Percentiles rank a stretch among this genome's conserved stretches.
phyloP scores from a whole-genome alignment of 2,329 filamentous ascomycete species.

The Aspergillus transmontanensis region DNA sequence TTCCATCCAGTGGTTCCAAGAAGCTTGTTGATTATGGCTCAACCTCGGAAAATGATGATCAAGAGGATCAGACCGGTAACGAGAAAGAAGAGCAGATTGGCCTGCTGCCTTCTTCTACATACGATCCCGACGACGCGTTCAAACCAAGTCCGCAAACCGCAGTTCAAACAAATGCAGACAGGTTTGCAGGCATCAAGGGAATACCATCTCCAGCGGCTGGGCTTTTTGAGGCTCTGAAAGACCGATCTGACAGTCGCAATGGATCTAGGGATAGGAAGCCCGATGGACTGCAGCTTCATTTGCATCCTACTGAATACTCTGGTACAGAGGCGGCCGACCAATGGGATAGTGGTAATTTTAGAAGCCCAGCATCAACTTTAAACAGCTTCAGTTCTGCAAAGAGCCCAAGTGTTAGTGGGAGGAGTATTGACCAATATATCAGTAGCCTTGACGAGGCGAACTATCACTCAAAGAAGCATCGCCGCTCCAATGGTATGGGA shows the following conservation, averaged over 20 bases:
- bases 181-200: conserved; percentile 55
- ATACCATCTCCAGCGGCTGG: conserved; percentile 71
- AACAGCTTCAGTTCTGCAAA: conserved; percentile 54
- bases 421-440: conserved; percentile 80
- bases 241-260: conserved; percentile 57
- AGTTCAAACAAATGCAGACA: conserved; percentile 68
- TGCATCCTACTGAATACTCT: conserved; percentile 55
- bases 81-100: conserved; percentile 20
- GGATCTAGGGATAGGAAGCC: conserved; percentile 78
- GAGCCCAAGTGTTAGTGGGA: conserved; percentile 62
- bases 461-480: conserved; percentile 58
- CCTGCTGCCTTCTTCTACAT: conserved; percentile 48
- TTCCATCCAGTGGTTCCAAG: conserved; percentile 44
- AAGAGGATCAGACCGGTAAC: conserved; percentile 30
- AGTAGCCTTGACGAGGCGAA: conserved; percentile 80
- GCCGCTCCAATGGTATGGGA: conserved; percentile 54
- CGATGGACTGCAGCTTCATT: conserved; percentile 69
- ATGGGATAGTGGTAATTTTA: conserved; percentile 49
- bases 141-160: conserved; percentile 61
- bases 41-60: conserved; percentile 47
- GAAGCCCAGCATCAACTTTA: conserved; percentile 40
- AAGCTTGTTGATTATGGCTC: conserved; percentile 52
- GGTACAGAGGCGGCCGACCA: conserved; percentile 54
- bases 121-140: conserved; percentile 45
- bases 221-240: conserved; percentile 64